Conservation (phyloP, 1,284 basidiomycete genomes). For the Entoloma clypeatum region DNA sequence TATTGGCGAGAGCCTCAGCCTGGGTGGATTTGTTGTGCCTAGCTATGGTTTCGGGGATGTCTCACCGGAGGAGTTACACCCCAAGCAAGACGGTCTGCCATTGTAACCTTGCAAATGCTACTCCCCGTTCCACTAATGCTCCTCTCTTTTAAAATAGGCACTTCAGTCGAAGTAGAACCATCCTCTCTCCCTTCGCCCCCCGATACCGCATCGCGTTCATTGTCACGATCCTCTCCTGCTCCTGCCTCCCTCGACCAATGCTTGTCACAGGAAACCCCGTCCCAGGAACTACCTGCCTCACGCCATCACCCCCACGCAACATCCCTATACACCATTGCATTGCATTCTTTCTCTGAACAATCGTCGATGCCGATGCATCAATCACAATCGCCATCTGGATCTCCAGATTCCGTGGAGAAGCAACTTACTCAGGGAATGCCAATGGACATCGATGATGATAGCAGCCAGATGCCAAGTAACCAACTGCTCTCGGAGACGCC, state of each 20-base stretch:
- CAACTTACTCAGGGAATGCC: constrained; percentile 30
- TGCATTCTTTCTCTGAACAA: not conserved
- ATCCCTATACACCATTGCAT: not conserved
- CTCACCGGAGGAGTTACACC: not conserved
- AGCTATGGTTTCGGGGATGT: constrained; percentile 2
- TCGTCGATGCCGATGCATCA: constrained; percentile 3
- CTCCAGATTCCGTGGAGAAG: constrained; percentile 28
- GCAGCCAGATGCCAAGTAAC: not conserved
- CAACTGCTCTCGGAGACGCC: too few species aligned
- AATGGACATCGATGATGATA: constrained; percentile 15
- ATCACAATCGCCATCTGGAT: constrained; percentile 22
- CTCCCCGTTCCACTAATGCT: not conserved
- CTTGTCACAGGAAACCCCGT: too few species aligned
- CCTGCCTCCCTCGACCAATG: too few species aligned
- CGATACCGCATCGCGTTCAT: constrained; percentile 17
- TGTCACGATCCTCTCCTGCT: constrained; percentile 28
- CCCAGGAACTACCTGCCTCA: too few species aligned
- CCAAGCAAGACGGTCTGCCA: constrained; percentile 11
- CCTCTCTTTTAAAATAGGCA: constrained; percentile 7
- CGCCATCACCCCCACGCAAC: not conserved
- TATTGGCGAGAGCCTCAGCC: constrained; percentile 29
- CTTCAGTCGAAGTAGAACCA: constrained; percentile 12
- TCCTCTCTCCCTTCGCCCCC: constrained; percentile 35
- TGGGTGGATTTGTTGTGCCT: constrained; percentile 14
- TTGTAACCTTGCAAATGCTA: not conserved